Evolutionary conservation across 2,329 filamentous ascomycete species (phyloP), one percentile per base, ranked within the genome.

Genomic region (Fusarium sp.): DNA sequence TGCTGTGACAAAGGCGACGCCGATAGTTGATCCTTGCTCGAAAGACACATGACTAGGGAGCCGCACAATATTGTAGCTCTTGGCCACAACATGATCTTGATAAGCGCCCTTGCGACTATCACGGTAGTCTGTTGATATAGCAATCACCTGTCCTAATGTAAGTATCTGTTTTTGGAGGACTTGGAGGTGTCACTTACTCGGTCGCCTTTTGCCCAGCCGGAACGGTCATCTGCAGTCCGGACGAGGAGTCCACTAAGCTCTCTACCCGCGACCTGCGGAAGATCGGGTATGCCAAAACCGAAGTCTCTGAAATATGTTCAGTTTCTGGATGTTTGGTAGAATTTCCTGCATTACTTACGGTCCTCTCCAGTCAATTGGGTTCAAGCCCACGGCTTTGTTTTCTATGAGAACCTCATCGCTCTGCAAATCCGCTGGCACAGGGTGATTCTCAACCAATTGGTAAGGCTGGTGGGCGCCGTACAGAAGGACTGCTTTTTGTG

Each of bases 341-440:
- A 11, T 15, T 25, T 25, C 3, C 11, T 51, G 8, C 30, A n/a
- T 34, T 34, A 83, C 88, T 72, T 81, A 92, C 90, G 90, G 89
- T 63, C 89, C 86, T 81, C 92, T 92, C 89, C 89, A 92, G 77
- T 93, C 92, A 59, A 94, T 91, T 0, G 92, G 92, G 73, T 94
- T 94, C 40, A 94, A 92, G 79, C 72, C 93, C 89, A 45, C 73
- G 66, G 8, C 73, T 73, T 10, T 80, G 77, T 15, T 66, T 63
- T 20, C 74, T 63, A 11, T 68, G 47, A 0, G 88, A 88, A 8
- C 47, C 20, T 51, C 47, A 51, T 51, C 30, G 8, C 11, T 89
- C 77, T 3, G 79, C 75, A 73, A 88, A 81, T 8, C 82, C 79
- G 4, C 74, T 68, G 0, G 82, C 11, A 51, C 47, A 15, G 47